Percentiles rank a stretch among this genome's conserved stretches.
Conservation (phyloP, 768 basidiomycete species). For the Boletus speciosus region DNA sequence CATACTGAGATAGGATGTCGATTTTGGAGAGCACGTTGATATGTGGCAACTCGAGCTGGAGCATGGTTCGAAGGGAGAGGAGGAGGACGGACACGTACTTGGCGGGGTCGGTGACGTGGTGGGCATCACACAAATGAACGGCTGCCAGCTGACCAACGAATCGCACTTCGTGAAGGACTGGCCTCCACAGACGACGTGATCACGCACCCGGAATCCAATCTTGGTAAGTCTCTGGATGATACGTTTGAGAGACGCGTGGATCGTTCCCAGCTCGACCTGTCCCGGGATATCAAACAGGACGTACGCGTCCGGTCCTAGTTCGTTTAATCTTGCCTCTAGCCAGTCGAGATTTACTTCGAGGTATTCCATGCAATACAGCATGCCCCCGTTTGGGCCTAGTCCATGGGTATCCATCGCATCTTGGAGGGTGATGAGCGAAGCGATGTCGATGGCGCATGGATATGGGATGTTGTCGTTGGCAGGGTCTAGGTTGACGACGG, state of each 20-base stretch:
- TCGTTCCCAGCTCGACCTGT: slow-evolving; percentile 96
- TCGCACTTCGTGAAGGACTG: neutral
- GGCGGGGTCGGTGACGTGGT: slow-evolving; percentile 93
- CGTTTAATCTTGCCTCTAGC: slow-evolving; percentile 65
- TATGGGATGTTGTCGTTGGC: slow-evolving; percentile 90
- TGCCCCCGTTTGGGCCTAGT: slow-evolving; percentile 93
- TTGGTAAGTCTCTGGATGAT: slow-evolving; percentile 72
- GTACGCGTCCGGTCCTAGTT: slow-evolving; percentile 72
- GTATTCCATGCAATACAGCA: slow-evolving; percentile 97
- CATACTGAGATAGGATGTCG: slow-evolving; percentile 86
- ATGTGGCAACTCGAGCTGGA: slow-evolving; percentile 98
- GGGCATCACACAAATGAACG: slow-evolving; percentile 94
- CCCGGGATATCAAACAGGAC: slow-evolving; percentile 95
- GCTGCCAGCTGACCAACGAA: slow-evolving; percentile 66
- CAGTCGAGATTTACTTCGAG: slow-evolving; percentile 93
- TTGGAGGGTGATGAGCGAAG: slow-evolving; percentile 79
- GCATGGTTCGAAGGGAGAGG: slow-evolving; percentile 91
- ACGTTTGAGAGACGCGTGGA: slow-evolving; percentile 83
- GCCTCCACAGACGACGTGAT: slow-evolving; percentile 7
- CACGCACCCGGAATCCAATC: slow-evolving; percentile 78
- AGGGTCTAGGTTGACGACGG: slow-evolving; percentile 93
- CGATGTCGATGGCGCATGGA: slow-evolving; percentile 84
- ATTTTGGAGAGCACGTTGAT: slow-evolving; percentile 96
- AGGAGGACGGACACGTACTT: slow-evolving; percentile 94
- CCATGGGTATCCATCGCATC: slow-evolving; percentile 82